Evolutionary conservation across 768 basidiomycete species (phyloP), one percentile per base, ranked within the genome.

Genomic region (Tremella yokohamensis): DNA sequence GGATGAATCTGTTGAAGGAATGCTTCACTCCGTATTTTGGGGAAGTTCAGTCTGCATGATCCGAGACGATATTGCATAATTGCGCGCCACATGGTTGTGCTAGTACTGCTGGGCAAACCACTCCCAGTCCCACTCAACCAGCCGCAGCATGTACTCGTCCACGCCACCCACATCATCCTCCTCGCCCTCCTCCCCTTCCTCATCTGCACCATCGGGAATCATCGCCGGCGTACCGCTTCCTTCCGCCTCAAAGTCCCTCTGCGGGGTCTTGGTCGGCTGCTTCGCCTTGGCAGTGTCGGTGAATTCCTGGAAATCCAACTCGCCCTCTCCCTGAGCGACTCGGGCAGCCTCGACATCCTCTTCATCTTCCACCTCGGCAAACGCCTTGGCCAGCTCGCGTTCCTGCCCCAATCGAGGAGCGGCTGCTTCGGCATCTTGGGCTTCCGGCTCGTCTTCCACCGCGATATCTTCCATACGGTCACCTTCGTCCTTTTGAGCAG

Each of bases 331-430:
- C 47, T 85, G 84, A 1, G 91, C 91, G 13, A 90, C 77, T 15
- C 81, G 81, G 7, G 91, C 90, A 4, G 92, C 92, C 62, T 82
- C 82, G 0, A 84, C 86, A 70, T 97, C 93, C 72, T 92, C 92
- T 12, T 79, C 83, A 69, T 97, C 93, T 65, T 94, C 92, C 52
- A 87, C 87, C 54, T 89, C 85, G 7, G 84, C 91, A 3, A 97
- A 77, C 0, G 88, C 91, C 52, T 79, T 83, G 8, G 87, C 71
- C 8, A 78, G 61, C 42, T 77, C 74, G 52, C 72, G 64, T 58
- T 75, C 72, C 47, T 64, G 60, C 3, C 64, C 63, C 2, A 47
- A 20, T 40, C 67, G 40, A 7, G 65, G 68, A 11, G 49, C 52
- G 24, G 24, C 12, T 0, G 29, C 57, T 0, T 54, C 63, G 2